Base-by-base conservation (phyloP, 1,284 basidiomycete species). In the Ceratorhiza oryzae-sativae region DNA sequence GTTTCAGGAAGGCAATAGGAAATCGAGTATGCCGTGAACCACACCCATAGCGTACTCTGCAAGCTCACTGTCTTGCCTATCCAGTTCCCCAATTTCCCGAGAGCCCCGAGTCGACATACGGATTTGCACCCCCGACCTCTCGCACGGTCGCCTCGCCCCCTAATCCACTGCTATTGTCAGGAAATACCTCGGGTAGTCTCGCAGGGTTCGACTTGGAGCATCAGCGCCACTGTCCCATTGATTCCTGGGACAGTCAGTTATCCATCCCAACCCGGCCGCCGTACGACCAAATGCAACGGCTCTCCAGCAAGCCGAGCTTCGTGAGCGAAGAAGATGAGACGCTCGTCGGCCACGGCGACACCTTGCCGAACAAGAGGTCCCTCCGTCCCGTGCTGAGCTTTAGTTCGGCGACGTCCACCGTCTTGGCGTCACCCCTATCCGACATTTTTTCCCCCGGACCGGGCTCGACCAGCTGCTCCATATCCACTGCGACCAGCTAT, bases 11-110 rank as follows among this genome's bases (percentile, higher is more conserved):
- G 51, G 36, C 1, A 25, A 41, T 15, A 56, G 49, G 5, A 56
- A 45, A 41, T 46, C 51, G 0, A 23, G 51, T 55, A 36, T 20
- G 62, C 56, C 30, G 49, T n/a, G 3, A 9, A 25, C n/a, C 18
- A 13, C 41, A 15, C 23, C 12, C 13, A 3, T 34, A 34, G n/a
- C 42, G 15, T 18, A 45, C 10, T 18, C 42, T 45, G 9, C 15
- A 18, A 45, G 51, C 51, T 55, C 27, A 55, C 30, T 15, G 6
- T 55, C 15, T 3, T 15, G 4, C 30, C 10, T 6, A 3, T 23
- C 30, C 27, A 68, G 63, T 56, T n/a, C 63, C 63, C 10, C 63
- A 45, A 20, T 68, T 68, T 53, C 63, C 63, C 39, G 63, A 68
- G 39, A 68, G 63, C 41, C 63, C 63, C 32, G 51, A 56, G n/a